These are phyloP conservation scores for Grosmannia clavigera DNA, from an alignment of 2,329 filamentous ascomycete genomes.

Conservation along the genomic window DNA sequence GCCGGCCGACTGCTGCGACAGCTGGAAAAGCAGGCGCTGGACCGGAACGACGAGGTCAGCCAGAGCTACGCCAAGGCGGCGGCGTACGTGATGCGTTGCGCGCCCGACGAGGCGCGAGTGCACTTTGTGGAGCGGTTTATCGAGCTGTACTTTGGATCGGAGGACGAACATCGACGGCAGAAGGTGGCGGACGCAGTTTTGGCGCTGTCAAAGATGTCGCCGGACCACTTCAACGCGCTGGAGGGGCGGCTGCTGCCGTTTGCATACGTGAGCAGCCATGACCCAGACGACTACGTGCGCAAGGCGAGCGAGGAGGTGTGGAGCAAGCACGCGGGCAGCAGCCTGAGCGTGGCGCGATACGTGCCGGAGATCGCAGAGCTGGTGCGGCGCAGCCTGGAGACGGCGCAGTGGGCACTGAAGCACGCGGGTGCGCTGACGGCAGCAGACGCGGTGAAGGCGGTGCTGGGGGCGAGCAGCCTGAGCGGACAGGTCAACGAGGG, in stretches of 20 bases:
- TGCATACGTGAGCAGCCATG: conserved; percentile 76
- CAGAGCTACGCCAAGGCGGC: conserved; percentile 76
- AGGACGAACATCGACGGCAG: conserved; percentile 62
- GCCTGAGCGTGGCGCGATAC: conserved; percentile 70
- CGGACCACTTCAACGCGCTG: conserved; percentile 73
- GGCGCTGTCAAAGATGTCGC: conserved; percentile 72
- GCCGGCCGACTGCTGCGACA: conserved; percentile 64
- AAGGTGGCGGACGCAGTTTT: conserved; percentile 75
- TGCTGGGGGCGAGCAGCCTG: conserved; percentile 45
- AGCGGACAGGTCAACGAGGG: conserved; percentile 46
- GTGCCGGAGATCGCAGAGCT: conserved; percentile 68
- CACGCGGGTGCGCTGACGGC: conserved; percentile 76
- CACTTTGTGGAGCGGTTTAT: conserved; percentile 42
- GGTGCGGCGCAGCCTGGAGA: conserved; percentile 56
- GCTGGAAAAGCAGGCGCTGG: conserved; percentile 70
- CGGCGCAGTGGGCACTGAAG: conserved; percentile 79
- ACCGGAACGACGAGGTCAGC: conserved; percentile 88
- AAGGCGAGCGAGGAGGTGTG: conserved; percentile 78
- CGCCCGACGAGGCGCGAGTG: conserved; percentile 34
- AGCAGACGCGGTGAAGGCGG: conserved; percentile 57
- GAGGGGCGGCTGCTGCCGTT: conserved; percentile 71
- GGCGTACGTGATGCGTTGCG: conserved; percentile 66
- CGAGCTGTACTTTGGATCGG: conserved; percentile 67
- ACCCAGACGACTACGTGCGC: conserved; percentile 66
- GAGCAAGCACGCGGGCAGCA: conserved; percentile 81